A percentile compares a stretch with the other conserved stretches of the same genome.
These are phyloP conservation scores for Alternaria infectoria DNA, from an alignment of 2,329 filamentous ascomycete species.

Conservation along the genomic window DNA sequence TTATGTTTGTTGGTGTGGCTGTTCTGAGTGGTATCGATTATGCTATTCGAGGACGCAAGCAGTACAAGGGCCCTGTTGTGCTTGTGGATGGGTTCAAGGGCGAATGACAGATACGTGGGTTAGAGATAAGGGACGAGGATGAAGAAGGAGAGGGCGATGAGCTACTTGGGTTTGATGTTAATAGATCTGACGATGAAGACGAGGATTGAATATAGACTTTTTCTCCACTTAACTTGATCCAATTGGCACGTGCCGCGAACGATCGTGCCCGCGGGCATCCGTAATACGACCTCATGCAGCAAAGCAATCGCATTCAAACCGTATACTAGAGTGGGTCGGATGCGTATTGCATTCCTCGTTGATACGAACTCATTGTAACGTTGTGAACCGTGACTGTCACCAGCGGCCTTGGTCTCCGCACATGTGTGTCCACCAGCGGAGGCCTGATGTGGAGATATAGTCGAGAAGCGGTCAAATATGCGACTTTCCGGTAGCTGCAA, in stretches of 20 bases:
- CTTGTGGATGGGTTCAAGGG: constrained; percentile 32
- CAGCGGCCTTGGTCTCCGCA: neutral
- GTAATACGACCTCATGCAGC: neutral
- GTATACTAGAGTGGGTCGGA: too few relatives aligned
- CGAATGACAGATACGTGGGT: constrained; percentile 9
- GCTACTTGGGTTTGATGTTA: neutral
- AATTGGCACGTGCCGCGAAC: neutral
- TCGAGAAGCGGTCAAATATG: neutral
- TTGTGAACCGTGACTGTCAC: neutral
- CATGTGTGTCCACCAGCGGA: neutral
- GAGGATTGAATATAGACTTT: constrained; percentile 3
- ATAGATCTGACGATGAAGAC: neutral
- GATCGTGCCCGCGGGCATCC: neutral
- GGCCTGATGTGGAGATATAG: neutral
- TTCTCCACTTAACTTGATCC: neutral
- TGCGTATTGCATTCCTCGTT: too few relatives aligned
- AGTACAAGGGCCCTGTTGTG: constrained; percentile 45
- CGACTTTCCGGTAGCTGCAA: neutral
- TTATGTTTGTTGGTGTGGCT: constrained; percentile 43
- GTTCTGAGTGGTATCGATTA: constrained; percentile 40
- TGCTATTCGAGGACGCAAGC: constrained; percentile 33
- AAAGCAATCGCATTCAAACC: too few relatives aligned
- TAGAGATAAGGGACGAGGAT: neutral
- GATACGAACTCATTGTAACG: neutral
- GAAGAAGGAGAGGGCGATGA: neutral